Base-by-base conservation (phyloP, 768 basidiomycete genomes). In the Boletellus sp. region DNA sequence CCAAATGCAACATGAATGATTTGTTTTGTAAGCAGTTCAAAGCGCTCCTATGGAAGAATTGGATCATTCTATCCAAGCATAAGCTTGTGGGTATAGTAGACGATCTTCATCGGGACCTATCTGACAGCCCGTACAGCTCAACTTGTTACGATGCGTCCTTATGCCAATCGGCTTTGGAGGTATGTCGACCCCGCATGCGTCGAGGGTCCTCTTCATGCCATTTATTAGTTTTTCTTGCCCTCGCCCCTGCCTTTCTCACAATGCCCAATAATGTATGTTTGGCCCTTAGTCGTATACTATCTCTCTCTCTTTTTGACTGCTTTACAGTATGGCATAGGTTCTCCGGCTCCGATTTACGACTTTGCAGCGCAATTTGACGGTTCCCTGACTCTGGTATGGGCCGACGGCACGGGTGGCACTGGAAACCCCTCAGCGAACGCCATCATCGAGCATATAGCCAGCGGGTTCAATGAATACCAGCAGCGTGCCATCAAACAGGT, bases 31-130 rank as follows among this genome's bases (percentile, higher is more conserved):
- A 77, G 26, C 86, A 88, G 68, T 76, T 84, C 48, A 64, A 67
- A 4, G 80, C 78, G 2, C 66, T 88, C 19, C 76, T 79, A 48
- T 77, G 80, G 78, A 88, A 88, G 72, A 87, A 87, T 55, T 85
- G 82, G 83, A 85, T 87, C 37, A 73, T 85, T 0, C 71, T 87
- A 24, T 80, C 77, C 20, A 84, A 79, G 60, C 82, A 84, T 64
- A 76, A 81, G 45, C 65, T 84, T 61, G 84, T 86, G 58, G 62
- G 83, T 72, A 20, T 31, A 16, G 6, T 2, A 6, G 20, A 16
- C 3, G 4, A 26, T 42, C 31, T 34, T n/a, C 35, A 7, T 39
- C 33, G 48, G 28, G n/a, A 37, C 20, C 4, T 42, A 20, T 38
- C 42, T 51, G 40, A 61, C 32, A 19, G 4, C 17, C 12, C 7